Evolutionary conservation across 2,329 filamentous ascomycete genomes (phyloP).

Genomic region (Eurotiales sp.): DNA sequence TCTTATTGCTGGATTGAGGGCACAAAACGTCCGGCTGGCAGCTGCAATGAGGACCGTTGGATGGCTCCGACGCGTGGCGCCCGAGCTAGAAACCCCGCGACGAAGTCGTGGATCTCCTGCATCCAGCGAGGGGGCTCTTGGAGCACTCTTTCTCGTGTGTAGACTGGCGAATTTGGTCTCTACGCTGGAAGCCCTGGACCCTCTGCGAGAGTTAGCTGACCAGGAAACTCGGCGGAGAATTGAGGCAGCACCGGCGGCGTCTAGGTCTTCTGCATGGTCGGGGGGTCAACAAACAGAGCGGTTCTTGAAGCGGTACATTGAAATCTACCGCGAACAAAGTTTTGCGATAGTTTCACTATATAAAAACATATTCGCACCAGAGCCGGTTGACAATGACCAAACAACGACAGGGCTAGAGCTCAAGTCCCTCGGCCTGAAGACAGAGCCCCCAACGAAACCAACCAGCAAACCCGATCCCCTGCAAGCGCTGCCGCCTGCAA

Average conservation of each 20-base stretch:
- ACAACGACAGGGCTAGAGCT: constrained; percentile 25
- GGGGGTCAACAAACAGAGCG: constrained; percentile 87
- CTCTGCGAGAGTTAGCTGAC: constrained; percentile 82
- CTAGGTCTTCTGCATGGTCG: constrained; percentile 28
- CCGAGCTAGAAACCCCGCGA: constrained; percentile 62
- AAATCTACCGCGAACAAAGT: constrained; percentile 95
- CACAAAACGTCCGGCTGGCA: constrained; percentile 78
- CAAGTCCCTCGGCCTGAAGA: constrained; percentile 18
- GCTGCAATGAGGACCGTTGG: constrained; percentile 86
- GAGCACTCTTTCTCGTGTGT: constrained; percentile 82
- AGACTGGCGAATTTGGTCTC: constrained; percentile 73
- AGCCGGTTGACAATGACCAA: constrained; percentile 37
- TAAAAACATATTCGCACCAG: constrained; percentile 75
- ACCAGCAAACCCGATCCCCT: constrained; percentile 28
- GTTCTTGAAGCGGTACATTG: constrained; percentile 91
- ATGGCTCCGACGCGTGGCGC: constrained; percentile 82
- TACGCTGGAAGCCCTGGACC: constrained; percentile 78
- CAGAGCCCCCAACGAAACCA: constrained; percentile 22
- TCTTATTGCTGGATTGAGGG: constrained; percentile 72
- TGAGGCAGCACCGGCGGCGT: constrained; percentile 21
- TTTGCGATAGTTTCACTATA: constrained; percentile 96
- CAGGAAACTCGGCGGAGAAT: constrained; percentile 63
- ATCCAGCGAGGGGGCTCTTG: constrained; percentile 65
- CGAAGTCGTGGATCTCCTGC: constrained; percentile 24
- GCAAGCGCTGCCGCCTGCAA: constrained; percentile 64